A percentile compares a stretch with the other conserved stretches of the same genome.
Conservation (phyloP, 1,139 yeast species). For the Kodamaea alishanica region DNA sequence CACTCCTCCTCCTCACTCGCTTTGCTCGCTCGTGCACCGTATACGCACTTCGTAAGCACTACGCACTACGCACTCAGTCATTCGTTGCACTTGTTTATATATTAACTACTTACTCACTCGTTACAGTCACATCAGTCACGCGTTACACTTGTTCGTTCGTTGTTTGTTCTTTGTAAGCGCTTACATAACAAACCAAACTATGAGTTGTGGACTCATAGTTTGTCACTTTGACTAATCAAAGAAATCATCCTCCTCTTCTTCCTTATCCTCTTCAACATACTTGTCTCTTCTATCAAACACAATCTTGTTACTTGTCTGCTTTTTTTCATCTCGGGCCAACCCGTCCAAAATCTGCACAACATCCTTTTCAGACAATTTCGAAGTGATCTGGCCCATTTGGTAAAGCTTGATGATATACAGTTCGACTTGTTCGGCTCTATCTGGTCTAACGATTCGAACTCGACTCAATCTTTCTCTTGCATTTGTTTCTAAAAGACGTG, state of each 20-base stretch:
- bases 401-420: conserved; percentile 69
- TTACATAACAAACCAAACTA: no score
- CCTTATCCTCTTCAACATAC: conserved; percentile 4
- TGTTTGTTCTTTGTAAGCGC: no score
- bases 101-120: no score
- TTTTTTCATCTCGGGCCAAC: conserved; percentile 72
- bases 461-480: conserved; percentile 89
- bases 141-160: no score
- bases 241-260: conserved; percentile 14
- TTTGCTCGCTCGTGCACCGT: no score
- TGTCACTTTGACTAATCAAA: no score
- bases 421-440: conserved; percentile 88
- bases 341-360: conserved; percentile 81
- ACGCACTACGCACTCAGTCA: no score
- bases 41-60: no score
- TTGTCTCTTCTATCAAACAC: conserved; percentile 19
- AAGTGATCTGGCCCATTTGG: conserved; percentile 72
- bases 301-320: conserved; percentile 58
- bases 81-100: no score
- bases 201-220: no score
- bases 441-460: conserved; percentile 86
- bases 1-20: no score
- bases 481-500: conserved; percentile 70
- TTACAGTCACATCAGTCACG: no score
- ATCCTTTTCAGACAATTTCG: conserved; percentile 73